A percentile compares a stretch with the other conserved stretches of the same genome.
phyloP scores from a whole-genome alignment of 306 rosid species.

The Elaeagnus macrophylla region DNA sequence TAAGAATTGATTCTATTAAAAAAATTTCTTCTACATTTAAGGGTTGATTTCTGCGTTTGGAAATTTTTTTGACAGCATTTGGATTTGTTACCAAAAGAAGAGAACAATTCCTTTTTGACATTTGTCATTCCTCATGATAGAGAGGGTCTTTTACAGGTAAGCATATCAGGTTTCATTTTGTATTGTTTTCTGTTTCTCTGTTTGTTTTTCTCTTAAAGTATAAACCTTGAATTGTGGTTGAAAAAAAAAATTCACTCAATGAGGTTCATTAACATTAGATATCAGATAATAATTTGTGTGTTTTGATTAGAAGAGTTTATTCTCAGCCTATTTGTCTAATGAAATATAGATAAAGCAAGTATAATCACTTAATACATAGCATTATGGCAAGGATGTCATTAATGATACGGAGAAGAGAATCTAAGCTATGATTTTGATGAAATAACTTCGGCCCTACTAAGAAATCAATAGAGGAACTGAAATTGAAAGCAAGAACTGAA shows the following conservation, averaged over 20 bases:
- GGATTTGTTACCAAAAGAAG: constrained; percentile 69
- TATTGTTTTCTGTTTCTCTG: neutral
- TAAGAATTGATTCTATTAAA: no score
- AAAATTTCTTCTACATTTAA: neutral
- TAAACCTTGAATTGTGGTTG: neutral
- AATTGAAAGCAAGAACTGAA: no score
- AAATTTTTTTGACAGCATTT: constrained; percentile 43
- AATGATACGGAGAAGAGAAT: no score
- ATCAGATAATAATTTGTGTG: neutral
- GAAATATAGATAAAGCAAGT: no score
- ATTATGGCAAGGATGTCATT: no score
- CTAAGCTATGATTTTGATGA: no score
- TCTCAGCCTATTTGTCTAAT: no score
- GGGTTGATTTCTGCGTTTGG: constrained; percentile 24
- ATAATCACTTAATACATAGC: no score
- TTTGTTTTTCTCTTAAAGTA: neutral
- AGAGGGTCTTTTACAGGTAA: constrained; percentile 49
- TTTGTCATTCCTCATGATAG: constrained; percentile 73
- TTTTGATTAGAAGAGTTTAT: no score
- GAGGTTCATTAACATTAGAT: neutral
- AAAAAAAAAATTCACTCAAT: neutral
- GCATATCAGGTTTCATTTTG: neutral
- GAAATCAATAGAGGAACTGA: no score
- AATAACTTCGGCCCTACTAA: no score
- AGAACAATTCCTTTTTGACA: constrained; percentile 47